Percentiles rank a stretch among this genome's conserved stretches.
These are phyloP conservation scores for Chenopodium berlandieri DNA, from an alignment of 148 eudicot species.

Conservation along the genomic window DNA sequence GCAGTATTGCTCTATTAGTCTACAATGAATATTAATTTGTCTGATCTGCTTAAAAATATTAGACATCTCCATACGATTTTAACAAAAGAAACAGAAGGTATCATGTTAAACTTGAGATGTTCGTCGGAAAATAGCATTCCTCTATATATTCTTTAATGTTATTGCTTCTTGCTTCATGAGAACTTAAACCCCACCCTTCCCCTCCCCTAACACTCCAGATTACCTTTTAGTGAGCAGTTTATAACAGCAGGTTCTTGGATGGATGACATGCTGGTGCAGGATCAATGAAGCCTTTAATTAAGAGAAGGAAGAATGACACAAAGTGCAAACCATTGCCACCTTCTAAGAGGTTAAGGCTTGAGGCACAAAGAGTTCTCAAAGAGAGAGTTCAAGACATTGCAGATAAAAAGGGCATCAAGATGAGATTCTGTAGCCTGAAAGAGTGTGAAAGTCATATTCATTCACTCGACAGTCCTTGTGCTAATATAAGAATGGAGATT, in stretches of 20 bases:
- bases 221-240: slow-evolving; percentile 54
- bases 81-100: background rate
- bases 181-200: slow-evolving; percentile 3
- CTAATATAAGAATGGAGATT: slow-evolving; percentile 80
- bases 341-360: slow-evolving; percentile 91
- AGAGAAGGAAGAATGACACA: slow-evolving; percentile 61
- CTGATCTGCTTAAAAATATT: background rate
- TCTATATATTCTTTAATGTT: background rate
- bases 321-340: slow-evolving; percentile 94
- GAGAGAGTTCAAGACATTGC: slow-evolving; percentile 99
- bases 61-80: background rate
- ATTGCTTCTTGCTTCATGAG: background rate
- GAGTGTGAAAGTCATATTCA: slow-evolving; percentile 90
- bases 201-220: slow-evolving; percentile 15
- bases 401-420: slow-evolving; percentile 92
- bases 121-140: background rate
- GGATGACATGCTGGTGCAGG: slow-evolving; percentile 95
- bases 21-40: background rate
- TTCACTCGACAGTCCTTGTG: slow-evolving; percentile 83
- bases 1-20: background rate
- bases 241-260: slow-evolving; percentile 86
- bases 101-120: background rate
- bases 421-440: slow-evolving; percentile 86
- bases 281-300: slow-evolving; percentile 64
- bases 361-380: slow-evolving; percentile 97